phyloP scores from a whole-genome alignment of 2,329 filamentous ascomycete species.

The Trichoderma semiorbis region DNA sequence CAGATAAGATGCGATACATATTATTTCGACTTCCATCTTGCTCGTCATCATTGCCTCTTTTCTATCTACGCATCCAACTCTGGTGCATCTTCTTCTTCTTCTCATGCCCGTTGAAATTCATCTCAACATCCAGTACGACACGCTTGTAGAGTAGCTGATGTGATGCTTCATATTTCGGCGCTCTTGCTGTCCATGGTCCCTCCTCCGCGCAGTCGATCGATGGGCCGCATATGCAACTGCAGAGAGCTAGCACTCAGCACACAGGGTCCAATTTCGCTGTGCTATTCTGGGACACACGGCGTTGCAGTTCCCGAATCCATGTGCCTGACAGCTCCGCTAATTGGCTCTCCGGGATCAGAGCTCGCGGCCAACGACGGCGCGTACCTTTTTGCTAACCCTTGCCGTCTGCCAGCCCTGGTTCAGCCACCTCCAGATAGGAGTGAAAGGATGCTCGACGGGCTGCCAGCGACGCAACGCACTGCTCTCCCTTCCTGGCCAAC shows the following conservation, averaged over 20 bases:
- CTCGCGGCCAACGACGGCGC: constrained; percentile 12
- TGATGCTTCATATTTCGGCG: background rate
- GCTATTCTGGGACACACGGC: constrained; percentile 16
- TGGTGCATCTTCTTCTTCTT: background rate
- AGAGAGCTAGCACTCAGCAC: background rate
- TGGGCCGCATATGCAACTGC: constrained; percentile 3
- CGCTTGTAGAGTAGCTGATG: background rate
- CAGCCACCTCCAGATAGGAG: constrained; percentile 13
- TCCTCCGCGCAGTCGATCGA: constrained; percentile 4
- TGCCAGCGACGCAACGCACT: background rate
- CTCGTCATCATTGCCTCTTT: background rate
- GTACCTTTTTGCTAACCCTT: constrained; percentile 17
- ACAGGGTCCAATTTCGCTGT: background rate
- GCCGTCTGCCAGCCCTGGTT: background rate
- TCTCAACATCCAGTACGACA: background rate
- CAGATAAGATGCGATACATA: background rate
- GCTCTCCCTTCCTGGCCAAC: background rate
- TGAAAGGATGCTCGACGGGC: background rate
- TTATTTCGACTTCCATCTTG: background rate
- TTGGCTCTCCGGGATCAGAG: constrained; percentile 3
- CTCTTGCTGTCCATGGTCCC: background rate
- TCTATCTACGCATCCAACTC: background rate
- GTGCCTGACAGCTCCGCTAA: constrained; percentile 8
- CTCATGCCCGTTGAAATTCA: background rate
- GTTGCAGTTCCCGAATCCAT: constrained; percentile 16